Conservation (phyloP, 2,329 filamentous ascomycete genomes). For the Pyrenochaeta sp. region DNA sequence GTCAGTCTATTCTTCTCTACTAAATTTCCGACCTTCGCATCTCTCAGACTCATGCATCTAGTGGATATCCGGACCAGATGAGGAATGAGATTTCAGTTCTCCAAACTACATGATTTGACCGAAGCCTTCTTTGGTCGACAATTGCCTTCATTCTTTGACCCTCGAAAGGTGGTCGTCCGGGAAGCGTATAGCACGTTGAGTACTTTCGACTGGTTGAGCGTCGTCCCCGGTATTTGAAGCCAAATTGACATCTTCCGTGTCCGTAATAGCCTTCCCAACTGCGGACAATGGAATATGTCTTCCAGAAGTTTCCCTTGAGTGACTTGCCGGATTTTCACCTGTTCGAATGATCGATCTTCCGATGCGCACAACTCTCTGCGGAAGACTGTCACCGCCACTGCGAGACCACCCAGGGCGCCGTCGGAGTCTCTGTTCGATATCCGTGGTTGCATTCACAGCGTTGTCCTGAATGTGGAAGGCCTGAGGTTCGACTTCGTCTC, state of each 20-base stretch:
- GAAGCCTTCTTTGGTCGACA: background rate
- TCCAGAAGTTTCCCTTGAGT: slow-evolving; percentile 4
- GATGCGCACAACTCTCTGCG: slow-evolving; percentile 44
- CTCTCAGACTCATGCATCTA: too few relatives aligned
- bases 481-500: slow-evolving; percentile 27
- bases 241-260: slow-evolving; percentile 9
- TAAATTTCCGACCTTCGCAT: too few relatives aligned
- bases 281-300: background rate
- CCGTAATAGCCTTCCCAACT: background rate
- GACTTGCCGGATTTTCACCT: slow-evolving; percentile 17
- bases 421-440: slow-evolving; percentile 33
- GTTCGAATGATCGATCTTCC: slow-evolving; percentile 45
- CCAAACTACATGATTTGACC: background rate
- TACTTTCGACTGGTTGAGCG: slow-evolving; percentile 3
- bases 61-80: too few relatives aligned
- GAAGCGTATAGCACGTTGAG: background rate
- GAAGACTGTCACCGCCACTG: slow-evolving; percentile 30
- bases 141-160: too few relatives aligned
- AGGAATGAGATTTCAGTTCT: background rate
- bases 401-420: slow-evolving; percentile 34
- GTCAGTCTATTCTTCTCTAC: too few relatives aligned
- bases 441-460: slow-evolving; percentile 21
- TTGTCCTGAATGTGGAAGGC: slow-evolving; percentile 43
- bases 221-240: slow-evolving; percentile 12
- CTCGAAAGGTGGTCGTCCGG: background rate